Conservation (phyloP, 1,284 basidiomycete genomes). For the Singerocomus rubriflavus region DNA sequence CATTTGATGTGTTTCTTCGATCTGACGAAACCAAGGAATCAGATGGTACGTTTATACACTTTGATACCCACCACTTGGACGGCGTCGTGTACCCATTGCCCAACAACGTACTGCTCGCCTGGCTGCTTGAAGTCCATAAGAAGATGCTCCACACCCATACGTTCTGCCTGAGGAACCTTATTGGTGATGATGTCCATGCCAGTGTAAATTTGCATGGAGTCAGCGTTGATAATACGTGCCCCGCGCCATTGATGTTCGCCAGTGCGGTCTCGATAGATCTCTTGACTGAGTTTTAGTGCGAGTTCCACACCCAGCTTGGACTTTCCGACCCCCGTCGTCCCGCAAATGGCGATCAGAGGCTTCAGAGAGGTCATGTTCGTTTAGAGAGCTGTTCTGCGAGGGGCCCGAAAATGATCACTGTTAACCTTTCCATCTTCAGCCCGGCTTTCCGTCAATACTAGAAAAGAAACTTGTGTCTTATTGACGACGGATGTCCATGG, state of each 20-base stretch:
- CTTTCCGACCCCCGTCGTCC: constrained; percentile 97
- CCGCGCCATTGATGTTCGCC: constrained; percentile 48
- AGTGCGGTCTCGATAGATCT: constrained; percentile 9
- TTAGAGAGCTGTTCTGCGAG: too few species aligned
- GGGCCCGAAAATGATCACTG: too few species aligned
- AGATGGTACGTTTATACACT: neutral
- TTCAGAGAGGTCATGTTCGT: constrained; percentile 26
- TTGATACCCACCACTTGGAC: constrained; percentile 53
- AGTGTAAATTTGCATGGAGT: constrained; percentile 98
- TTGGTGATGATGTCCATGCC: constrained; percentile 96
- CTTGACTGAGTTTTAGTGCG: constrained; percentile 55
- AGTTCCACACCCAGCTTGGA: constrained; percentile 90
- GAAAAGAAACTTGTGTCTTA: too few species aligned
- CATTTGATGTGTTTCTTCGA: constrained; percentile 61
- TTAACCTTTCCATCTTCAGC: too few species aligned
- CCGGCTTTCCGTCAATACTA: too few species aligned
- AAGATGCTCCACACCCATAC: constrained; percentile 81
- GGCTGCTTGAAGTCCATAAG: constrained; percentile 87
- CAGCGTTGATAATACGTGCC: constrained; percentile 87
- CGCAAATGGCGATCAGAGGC: constrained; percentile 83
- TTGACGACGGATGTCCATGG: too few species aligned
- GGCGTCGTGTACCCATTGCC: constrained; percentile 82
- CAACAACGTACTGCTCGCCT: constrained; percentile 83
- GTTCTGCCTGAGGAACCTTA: constrained; percentile 81
- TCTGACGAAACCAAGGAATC: constrained; percentile 42